phyloP scores from a whole-genome alignment of 768 basidiomycete genomes.

The Suillus decipiens region DNA sequence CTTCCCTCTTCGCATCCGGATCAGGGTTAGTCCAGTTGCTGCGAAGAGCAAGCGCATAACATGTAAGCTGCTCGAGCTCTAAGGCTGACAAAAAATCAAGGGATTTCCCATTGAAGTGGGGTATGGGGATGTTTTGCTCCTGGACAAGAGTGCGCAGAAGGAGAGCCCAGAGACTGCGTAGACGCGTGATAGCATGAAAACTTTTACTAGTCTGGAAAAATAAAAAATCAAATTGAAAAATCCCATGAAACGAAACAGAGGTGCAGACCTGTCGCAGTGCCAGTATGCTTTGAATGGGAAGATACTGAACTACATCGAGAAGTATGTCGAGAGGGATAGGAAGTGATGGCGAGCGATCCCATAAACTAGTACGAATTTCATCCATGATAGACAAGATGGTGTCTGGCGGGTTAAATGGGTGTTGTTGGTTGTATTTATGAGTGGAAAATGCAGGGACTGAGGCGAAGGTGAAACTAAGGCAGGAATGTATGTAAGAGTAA shows the following conservation, averaged over 20 bases:
- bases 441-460: not conserved
- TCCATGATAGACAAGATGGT: not conserved
- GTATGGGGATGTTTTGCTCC: slow-evolving; percentile 48
- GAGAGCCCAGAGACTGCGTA: slow-evolving; percentile 51
- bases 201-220: slow-evolving; percentile 47
- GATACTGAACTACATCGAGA: slow-evolving; percentile 42
- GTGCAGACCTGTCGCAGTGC: slow-evolving; percentile 47
- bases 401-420: not conserved
- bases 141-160: slow-evolving; percentile 45
- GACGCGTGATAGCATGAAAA: slow-evolving; percentile 44
- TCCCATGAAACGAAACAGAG: not conserved
- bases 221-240: not conserved
- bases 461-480: not conserved
- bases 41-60: slow-evolving; percentile 43
- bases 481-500: slow-evolving; percentile 3
- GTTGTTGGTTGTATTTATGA: not conserved
- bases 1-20: slow-evolving; percentile 34
- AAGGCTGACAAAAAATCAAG: slow-evolving; percentile 39
- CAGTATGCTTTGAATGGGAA: slow-evolving; percentile 44
- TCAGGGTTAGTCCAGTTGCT: slow-evolving; percentile 49
- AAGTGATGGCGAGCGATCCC: slow-evolving; percentile 16
- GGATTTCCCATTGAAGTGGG: slow-evolving; percentile 34
- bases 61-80: slow-evolving; percentile 47
- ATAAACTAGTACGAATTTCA: not conserved
- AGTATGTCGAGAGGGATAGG: slow-evolving; percentile 52